Conservation (phyloP, 2,329 filamentous ascomycete species). For the Penicillium sp. region DNA sequence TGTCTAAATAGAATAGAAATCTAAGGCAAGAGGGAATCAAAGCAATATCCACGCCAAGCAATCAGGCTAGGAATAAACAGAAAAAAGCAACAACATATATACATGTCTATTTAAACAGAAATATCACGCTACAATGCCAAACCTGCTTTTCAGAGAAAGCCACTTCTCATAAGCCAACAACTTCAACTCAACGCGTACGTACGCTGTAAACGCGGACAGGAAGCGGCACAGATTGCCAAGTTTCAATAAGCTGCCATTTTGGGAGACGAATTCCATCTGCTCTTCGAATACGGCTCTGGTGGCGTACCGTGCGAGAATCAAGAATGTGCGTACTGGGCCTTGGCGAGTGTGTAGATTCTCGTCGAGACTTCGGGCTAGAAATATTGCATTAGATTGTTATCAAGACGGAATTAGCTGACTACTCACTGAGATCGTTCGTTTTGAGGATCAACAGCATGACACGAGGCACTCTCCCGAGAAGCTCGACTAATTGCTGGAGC, state of each 20-base stretch:
- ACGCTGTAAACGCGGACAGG: slow-evolving; percentile 50
- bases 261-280: slow-evolving; percentile 48
- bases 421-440: slow-evolving; percentile 84
- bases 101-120: not conserved
- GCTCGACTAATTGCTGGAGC: slow-evolving; percentile 78
- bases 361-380: slow-evolving; percentile 72
- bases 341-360: slow-evolving; percentile 64
- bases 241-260: slow-evolving; percentile 49
- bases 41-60: not conserved
- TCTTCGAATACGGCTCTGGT: slow-evolving; percentile 61
- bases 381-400: not conserved
- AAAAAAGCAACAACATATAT: not conserved
- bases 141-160: slow-evolving; percentile 47
- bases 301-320: slow-evolving; percentile 63
- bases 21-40: not conserved
- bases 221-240: slow-evolving; percentile 51
- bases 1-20: not conserved
- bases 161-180: slow-evolving; percentile 57
- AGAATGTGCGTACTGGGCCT: slow-evolving; percentile 58
- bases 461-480: slow-evolving; percentile 82
- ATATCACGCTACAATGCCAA: slow-evolving; percentile 23
- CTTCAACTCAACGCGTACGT: slow-evolving; percentile 55
- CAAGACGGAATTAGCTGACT: not conserved
- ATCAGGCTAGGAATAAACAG: not conserved
- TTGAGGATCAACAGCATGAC: slow-evolving; percentile 95